phyloP scores from a whole-genome alignment of 2,329 filamentous ascomycete genomes.

The Alternaria hordeiaustralica region DNA sequence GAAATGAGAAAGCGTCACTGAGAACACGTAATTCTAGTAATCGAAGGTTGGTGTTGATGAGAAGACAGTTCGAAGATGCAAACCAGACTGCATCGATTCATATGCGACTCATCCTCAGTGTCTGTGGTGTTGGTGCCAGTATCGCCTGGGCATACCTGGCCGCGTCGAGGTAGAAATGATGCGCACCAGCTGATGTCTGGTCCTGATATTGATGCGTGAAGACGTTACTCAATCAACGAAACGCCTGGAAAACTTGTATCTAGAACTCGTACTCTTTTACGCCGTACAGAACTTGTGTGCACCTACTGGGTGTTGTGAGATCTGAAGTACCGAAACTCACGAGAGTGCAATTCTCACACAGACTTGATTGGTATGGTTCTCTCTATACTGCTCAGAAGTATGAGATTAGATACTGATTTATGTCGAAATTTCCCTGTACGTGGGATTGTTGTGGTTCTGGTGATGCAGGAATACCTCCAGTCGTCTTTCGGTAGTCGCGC shows the following conservation, averaged over 20 bases:
- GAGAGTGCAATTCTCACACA: not conserved
- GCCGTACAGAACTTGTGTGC: not conserved
- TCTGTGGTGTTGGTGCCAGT: not conserved
- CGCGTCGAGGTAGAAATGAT: not conserved
- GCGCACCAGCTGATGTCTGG: not conserved
- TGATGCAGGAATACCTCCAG: not conserved
- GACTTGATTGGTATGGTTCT: not conserved
- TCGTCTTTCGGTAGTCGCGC: conserved; percentile 8
- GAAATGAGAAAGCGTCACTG: not conserved
- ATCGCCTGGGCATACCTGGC: not conserved
- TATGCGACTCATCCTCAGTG: not conserved
- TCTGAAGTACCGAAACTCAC: too few species aligned
- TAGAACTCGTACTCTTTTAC: not conserved
- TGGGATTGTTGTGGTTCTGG: not conserved
- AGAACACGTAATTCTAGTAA: not conserved
- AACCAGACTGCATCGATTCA: not conserved
- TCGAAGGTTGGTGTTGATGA: not conserved
- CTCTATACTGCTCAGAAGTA: too few species aligned
- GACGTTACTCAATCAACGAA: not conserved
- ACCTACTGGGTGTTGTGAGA: not conserved
- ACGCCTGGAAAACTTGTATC: not conserved
- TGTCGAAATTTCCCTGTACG: too few species aligned
- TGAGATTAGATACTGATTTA: too few species aligned
- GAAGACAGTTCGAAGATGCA: not conserved
- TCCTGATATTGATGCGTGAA: not conserved